Conservation (phyloP, 192 early-diverging fungal species). For the Coemansia javaensis region DNA sequence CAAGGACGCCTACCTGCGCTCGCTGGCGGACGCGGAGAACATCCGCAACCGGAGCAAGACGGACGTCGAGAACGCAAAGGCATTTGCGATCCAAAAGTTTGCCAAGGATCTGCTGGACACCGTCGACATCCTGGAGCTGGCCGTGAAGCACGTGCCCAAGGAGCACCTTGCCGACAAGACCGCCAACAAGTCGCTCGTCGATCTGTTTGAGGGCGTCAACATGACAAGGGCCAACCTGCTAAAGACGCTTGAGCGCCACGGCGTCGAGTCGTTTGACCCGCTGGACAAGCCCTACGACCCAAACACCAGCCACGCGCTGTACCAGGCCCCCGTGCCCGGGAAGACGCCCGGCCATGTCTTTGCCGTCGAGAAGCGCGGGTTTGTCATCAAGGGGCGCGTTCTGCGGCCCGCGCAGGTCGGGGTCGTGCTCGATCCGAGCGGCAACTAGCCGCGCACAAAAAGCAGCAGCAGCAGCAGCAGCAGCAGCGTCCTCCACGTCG, state of each 20-base stretch:
- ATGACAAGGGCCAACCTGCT: slow-evolving; percentile 86
- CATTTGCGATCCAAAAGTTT: slow-evolving; percentile 96
- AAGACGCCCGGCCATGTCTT: slow-evolving; percentile 88
- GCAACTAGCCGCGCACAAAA: slow-evolving; percentile 18
- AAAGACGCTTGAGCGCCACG: slow-evolving; percentile 81
- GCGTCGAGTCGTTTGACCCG: slow-evolving; percentile 76
- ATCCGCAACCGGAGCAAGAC: slow-evolving; percentile 79
- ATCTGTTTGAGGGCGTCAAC: slow-evolving; percentile 81
- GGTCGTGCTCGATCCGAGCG: slow-evolving; percentile 66
- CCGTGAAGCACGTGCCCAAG: slow-evolving; percentile 82
- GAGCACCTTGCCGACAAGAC: slow-evolving; percentile 53
- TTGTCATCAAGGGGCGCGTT: slow-evolving; percentile 84
- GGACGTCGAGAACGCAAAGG: slow-evolving; percentile 74
- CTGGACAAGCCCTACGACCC: slow-evolving; percentile 90
- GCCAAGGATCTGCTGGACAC: slow-evolving; percentile 93
- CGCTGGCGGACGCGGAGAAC: slow-evolving; percentile 96
- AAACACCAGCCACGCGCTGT: slow-evolving; percentile 91
- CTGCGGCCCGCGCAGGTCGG: slow-evolving; percentile 94
- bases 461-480: not conserved
- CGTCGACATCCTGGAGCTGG: slow-evolving; percentile 85
- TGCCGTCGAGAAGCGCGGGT: slow-evolving; percentile 91
- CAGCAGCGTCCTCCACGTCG: too few relatives aligned
- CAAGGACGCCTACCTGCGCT: slow-evolving; percentile 83
- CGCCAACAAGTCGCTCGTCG: slow-evolving; percentile 59
- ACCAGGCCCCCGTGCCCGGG: slow-evolving; percentile 82